Percentiles rank a stretch among this genome's conserved stretches.
Conservation (phyloP, 176 grass and related monocot species). For the Urochloa ruziziensis region DNA sequence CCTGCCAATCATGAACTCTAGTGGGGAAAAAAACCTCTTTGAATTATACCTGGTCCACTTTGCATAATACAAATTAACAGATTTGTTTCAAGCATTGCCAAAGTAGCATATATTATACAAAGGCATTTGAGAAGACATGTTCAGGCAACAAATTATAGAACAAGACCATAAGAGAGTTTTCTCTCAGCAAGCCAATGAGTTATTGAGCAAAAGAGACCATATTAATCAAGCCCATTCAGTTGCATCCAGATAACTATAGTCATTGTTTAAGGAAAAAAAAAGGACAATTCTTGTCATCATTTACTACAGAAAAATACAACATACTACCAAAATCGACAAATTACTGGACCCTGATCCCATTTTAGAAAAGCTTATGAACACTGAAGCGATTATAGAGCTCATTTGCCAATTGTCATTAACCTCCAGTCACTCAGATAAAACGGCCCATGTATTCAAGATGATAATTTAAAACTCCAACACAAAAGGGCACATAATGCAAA, state of each 20-base stretch:
- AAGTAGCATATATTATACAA: not conserved
- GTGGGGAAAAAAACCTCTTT: not conserved
- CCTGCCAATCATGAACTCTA: no score
- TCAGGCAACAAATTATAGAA: not conserved
- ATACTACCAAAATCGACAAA: not conserved
- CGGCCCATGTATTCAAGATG: not conserved
- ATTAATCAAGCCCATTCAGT: not conserved
- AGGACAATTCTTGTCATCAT: not conserved
- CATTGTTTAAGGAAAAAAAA: not conserved
- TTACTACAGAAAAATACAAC: not conserved
- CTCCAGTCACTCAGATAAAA: not conserved
- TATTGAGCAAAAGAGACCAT: not conserved
- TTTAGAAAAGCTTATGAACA: not conserved
- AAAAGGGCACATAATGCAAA: not conserved
- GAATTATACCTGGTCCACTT: not conserved
- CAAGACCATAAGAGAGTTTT: not conserved
- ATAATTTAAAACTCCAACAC: not conserved
- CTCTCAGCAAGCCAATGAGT: no score
- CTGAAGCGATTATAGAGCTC: not conserved
- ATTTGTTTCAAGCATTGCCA: not conserved
- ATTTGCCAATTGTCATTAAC: not conserved
- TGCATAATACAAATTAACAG: not conserved
- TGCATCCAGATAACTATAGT: not conserved
- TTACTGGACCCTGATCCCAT: not conserved
- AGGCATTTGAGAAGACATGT: not conserved